A percentile compares a stretch with the other conserved stretches of the same genome.
Evolutionary conservation across 1,284 basidiomycete species (phyloP).

Genomic region (Ustilago vetiveriae): DNA sequence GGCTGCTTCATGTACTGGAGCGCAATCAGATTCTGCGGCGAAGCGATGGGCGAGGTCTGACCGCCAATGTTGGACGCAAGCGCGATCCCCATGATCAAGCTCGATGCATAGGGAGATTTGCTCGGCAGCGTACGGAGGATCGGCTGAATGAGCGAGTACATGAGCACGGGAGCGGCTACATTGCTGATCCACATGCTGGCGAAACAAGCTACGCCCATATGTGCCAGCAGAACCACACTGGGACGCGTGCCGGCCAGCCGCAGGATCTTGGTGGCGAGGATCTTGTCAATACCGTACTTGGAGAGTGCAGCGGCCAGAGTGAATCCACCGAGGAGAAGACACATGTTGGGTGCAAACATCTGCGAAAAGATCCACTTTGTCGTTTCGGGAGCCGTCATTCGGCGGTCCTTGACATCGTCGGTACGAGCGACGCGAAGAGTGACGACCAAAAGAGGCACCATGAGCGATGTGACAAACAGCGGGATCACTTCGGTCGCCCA

Average conservation of each 20-base stretch:
- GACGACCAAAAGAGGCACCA: constrained; percentile 91
- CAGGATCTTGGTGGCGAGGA: constrained; percentile 87
- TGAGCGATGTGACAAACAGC: constrained; percentile 91
- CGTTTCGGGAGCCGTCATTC: constrained; percentile 76
- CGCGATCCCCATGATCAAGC: constrained; percentile 93
- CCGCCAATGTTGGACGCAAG: constrained; percentile 98
- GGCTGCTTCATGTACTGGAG: constrained; percentile 85
- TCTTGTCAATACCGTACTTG: constrained; percentile 95
- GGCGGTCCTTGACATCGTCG: constrained; percentile 72
- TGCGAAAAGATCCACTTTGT: constrained; percentile 79
- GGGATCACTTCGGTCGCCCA: constrained; percentile 99
- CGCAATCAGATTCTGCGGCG: constrained; percentile 96
- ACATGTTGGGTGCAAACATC: constrained; percentile 88
- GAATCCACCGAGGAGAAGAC: constrained; percentile 80
- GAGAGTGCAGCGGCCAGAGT: constrained; percentile 95
- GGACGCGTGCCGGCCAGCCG: constrained; percentile 89
- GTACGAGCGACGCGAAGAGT: constrained; percentile 81
- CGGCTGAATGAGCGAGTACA: constrained; percentile 96
- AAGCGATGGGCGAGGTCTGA: constrained; percentile 88
- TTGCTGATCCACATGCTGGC: constrained; percentile 99
- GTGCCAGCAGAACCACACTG: constrained; percentile 84
- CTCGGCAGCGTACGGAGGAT: constrained; percentile 91
- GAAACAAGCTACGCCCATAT: constrained; percentile 97
- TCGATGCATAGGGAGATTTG: constrained; percentile 85
- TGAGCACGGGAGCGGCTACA: constrained; percentile 95